These are phyloP conservation scores for Russula sp. DNA, from an alignment of 768 basidiomycete genomes.

Conservation along the genomic window DNA sequence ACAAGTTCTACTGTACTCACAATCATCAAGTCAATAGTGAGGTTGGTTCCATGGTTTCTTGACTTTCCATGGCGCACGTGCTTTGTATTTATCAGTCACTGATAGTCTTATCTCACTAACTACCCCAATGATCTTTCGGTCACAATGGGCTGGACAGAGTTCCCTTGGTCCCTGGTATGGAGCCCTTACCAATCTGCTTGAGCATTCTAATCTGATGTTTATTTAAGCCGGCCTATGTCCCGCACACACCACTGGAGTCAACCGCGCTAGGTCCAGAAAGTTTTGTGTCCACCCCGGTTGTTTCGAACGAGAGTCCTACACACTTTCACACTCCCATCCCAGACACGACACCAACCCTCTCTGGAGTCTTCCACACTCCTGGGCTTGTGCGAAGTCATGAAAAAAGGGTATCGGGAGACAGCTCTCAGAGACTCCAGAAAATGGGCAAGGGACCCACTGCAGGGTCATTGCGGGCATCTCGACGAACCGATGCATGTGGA, in stretches of 20 bases:
- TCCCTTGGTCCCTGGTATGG: neutral
- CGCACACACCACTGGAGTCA: neutral
- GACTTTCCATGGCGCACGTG: neutral
- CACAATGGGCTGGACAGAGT: neutral
- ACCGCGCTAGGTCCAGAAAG: neutral
- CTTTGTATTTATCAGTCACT: neutral
- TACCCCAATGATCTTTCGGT: neutral
- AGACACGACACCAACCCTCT: neutral
- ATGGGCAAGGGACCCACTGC: neutral
- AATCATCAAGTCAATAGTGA: neutral
- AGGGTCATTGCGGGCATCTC: neutral
- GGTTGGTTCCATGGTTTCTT: neutral
- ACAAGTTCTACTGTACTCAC: too few relatives aligned
- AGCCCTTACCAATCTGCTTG: neutral
- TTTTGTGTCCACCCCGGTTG: neutral
- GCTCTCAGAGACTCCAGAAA: neutral
- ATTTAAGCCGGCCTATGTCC: neutral
- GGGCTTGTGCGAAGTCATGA: neutral
- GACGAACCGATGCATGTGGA: neutral
- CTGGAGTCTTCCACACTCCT: neutral
- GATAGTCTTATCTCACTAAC: neutral
- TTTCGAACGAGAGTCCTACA: neutral
- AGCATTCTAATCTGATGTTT: neutral
- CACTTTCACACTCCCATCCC: neutral
- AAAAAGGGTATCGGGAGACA: neutral